Percentiles rank a stretch among this genome's conserved stretches.
Evolutionary conservation across 768 basidiomycete genomes (phyloP).

Genomic region (Serendipita sp.): DNA sequence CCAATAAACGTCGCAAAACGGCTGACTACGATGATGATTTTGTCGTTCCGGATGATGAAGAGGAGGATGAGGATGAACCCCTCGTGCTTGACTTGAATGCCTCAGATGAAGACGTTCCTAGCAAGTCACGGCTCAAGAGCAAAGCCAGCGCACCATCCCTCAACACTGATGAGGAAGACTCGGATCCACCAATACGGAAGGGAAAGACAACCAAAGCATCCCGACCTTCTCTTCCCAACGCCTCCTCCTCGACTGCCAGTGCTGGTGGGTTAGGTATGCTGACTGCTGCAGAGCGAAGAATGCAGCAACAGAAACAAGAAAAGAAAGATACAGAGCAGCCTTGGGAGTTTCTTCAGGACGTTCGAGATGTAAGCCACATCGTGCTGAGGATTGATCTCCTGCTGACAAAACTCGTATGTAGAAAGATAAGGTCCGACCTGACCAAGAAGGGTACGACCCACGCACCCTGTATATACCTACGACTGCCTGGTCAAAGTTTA

Average conservation of each 20-base stretch:
- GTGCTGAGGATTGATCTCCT: neutral
- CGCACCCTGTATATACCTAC: conserved; percentile 71
- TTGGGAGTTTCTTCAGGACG: conserved; percentile 56
- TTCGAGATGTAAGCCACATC: conserved; percentile 43
- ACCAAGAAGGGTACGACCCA: conserved; percentile 80
- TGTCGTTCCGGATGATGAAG: conserved; percentile 50
- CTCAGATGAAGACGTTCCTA: conserved; percentile 10
- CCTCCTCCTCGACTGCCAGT: neutral
- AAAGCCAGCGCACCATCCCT: neutral
- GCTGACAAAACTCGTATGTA: conserved; percentile 19
- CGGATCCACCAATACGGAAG: conserved; percentile 9
- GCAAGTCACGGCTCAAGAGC: neutral
- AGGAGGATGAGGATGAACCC: conserved; percentile 33
- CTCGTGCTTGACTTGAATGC: conserved; percentile 8
- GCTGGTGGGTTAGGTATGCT: conserved; percentile 28
- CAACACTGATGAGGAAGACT: conserved; percentile 18
- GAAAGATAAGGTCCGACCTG: conserved; percentile 68
- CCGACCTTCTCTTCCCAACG: neutral
- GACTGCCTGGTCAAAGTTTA: conserved; percentile 65
- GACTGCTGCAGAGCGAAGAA: conserved; percentile 68
- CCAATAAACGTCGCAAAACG: conserved; percentile 11
- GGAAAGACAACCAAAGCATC: conserved; percentile 6
- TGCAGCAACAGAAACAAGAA: conserved; percentile 60
- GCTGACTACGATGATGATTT: conserved; percentile 58
- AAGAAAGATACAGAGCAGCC: conserved; percentile 69